Evolutionary conservation across 345 rosid species (phyloP).

Genomic region (Salix viminalis): DNA sequence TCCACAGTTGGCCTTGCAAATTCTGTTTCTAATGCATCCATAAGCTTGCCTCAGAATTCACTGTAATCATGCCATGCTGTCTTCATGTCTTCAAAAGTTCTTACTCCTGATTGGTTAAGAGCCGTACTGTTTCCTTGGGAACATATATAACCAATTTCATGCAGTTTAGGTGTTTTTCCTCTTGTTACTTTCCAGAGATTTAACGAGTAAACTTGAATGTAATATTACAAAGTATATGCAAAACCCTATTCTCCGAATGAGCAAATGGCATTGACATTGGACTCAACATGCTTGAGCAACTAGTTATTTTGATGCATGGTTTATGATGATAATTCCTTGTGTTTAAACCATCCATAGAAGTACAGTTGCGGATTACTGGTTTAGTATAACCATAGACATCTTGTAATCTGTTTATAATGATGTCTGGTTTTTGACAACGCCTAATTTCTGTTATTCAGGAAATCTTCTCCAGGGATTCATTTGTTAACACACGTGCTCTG

Average conservation of each 20-base stretch:
- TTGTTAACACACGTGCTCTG: constrained; percentile 59
- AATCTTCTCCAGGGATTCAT: constrained; percentile 73
- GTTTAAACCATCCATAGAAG: background rate
- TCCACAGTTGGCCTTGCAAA: too few species aligned
- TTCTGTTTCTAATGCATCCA: too few species aligned
- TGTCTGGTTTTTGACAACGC: constrained; percentile 1
- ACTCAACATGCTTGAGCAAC: background rate
- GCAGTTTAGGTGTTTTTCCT: background rate
- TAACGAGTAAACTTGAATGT: background rate
- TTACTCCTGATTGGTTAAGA: background rate
- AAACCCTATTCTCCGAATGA: too few species aligned
- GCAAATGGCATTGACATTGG: background rate
- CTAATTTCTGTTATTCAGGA: constrained; percentile 38
- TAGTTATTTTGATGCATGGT: background rate
- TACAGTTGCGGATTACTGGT: background rate
- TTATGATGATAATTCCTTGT: background rate
- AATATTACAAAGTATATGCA: background rate
- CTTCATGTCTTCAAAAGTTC: background rate
- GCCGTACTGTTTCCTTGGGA: too few species aligned
- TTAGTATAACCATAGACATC: too few species aligned
- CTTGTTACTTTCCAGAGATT: background rate
- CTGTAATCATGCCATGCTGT: background rate
- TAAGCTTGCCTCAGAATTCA: too few species aligned
- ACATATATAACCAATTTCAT: too few species aligned
- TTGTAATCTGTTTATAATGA: background rate